phyloP scores from a whole-genome alignment of 2,329 filamentous ascomycete species.

The Trichocomaceae sp. region DNA sequence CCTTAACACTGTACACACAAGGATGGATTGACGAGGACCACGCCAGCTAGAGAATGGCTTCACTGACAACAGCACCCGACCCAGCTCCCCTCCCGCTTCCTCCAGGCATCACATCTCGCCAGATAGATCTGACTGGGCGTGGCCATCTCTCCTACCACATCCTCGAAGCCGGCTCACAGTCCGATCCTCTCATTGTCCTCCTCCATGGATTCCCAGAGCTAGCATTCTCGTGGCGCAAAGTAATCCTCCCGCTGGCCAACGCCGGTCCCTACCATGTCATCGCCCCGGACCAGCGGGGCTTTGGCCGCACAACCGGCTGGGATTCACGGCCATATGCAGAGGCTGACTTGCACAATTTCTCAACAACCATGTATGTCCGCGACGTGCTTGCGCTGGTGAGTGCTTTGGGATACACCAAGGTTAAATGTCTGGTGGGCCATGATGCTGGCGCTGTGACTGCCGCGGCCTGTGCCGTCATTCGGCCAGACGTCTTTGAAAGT shows the following conservation, averaged over 20 bases:
- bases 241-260: slow-evolving; percentile 53
- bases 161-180: slow-evolving; percentile 47
- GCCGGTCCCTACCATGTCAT: slow-evolving; percentile 55
- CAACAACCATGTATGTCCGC: slow-evolving; percentile 52
- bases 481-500: slow-evolving; percentile 59
- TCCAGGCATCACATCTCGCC: slow-evolving; percentile 48
- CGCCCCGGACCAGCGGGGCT: slow-evolving; percentile 62
- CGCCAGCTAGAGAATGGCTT: slow-evolving; percentile 1
- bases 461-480: slow-evolving; percentile 53
- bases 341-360: slow-evolving; percentile 52
- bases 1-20: background rate
- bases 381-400: slow-evolving; percentile 58
- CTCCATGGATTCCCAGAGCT: slow-evolving; percentile 64
- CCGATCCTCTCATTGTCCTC: slow-evolving; percentile 52
- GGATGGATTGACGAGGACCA: background rate
- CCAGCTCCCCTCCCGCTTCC: slow-evolving; percentile 50
- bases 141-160: slow-evolving; percentile 53
- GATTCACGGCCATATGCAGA: slow-evolving; percentile 45
- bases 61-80: slow-evolving; percentile 15
- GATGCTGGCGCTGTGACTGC: slow-evolving; percentile 60
- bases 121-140: slow-evolving; percentile 50
- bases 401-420: slow-evolving; percentile 53
- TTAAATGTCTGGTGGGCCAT: slow-evolving; percentile 53
- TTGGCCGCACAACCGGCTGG: slow-evolving; percentile 60
- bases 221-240: slow-evolving; percentile 62